Conservation (phyloP, 768 basidiomycete genomes). For the Amanita molliuscula region DNA sequence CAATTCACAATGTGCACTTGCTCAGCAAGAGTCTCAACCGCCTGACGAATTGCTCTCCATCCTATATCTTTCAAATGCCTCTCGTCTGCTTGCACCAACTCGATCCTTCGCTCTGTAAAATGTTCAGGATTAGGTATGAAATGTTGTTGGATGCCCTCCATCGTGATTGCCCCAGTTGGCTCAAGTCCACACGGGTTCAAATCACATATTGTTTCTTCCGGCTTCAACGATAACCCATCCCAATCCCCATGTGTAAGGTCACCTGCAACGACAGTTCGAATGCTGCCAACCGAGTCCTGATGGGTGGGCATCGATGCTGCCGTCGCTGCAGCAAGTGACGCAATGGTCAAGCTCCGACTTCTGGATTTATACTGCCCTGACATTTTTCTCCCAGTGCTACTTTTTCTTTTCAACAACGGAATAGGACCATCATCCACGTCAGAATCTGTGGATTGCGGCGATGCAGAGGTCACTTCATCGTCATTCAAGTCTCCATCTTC, state of each 20-base stretch:
- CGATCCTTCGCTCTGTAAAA: constrained; percentile 28
- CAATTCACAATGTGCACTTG: constrained; percentile 27
- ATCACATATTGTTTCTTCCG: constrained; percentile 21
- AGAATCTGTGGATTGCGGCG: constrained; percentile 56
- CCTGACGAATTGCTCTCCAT: constrained; percentile 44
- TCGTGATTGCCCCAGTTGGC: constrained; percentile 15
- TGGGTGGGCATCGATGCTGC: constrained; percentile 16
- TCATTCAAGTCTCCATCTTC: constrained; percentile 34
- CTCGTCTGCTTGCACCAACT: constrained; percentile 41
- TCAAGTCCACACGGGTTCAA: constrained; percentile 18
- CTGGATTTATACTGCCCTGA: constrained; percentile 29
- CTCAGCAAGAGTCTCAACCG: constrained; percentile 52
- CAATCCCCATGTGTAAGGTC: constrained; percentile 30
- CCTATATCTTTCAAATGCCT: constrained; percentile 38
- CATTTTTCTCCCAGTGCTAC: constrained; percentile 21
- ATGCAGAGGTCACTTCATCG: constrained; percentile 46
- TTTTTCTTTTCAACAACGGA: constrained; percentile 19
- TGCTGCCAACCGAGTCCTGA: constrained; percentile 54
- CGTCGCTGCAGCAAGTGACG: constrained; percentile 37
- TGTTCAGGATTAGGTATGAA: constrained; percentile 10
- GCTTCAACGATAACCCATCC: constrained; percentile 13
- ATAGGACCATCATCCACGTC: constrained; percentile 37
- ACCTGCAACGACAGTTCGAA: constrained; percentile 58
- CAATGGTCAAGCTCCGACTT: constrained; percentile 62
- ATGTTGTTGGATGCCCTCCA: constrained; percentile 7